Evolutionary conservation across 371 early-diverging fungal species (phyloP).

Genomic region (Mortierella sp.): DNA sequence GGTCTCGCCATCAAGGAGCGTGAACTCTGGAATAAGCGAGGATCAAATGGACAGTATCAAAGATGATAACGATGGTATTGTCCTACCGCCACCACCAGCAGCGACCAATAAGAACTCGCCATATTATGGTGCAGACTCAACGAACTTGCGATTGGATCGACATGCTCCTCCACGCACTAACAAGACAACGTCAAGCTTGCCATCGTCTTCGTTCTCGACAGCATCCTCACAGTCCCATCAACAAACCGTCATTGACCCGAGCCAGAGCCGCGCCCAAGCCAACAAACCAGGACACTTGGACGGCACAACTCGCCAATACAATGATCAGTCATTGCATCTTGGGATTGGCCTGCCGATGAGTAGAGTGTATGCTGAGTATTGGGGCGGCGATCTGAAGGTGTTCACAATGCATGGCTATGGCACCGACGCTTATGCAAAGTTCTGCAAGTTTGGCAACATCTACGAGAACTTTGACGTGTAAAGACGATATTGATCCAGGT

Average conservation of each 20-base stretch:
- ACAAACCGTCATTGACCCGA: conserved; percentile 30
- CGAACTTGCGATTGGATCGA: conserved; percentile 25
- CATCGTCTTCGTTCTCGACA: conserved; percentile 11
- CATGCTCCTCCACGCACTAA: conserved; percentile 21
- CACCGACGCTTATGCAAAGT: conserved; percentile 86
- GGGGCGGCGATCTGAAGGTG: conserved; percentile 82
- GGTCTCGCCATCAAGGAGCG: conserved; percentile 30
- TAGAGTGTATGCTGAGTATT: conserved; percentile 86
- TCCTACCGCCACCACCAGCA: conserved; percentile 40
- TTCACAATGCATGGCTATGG: conserved; percentile 87
- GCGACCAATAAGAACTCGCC: conserved; percentile 10
- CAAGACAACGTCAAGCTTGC: conserved; percentile 2
- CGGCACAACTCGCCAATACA: conserved; percentile 5
- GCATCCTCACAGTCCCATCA: conserved; percentile 6
- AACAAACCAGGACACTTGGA: conserved; percentile 25
- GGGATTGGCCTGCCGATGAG: conserved; percentile 92
- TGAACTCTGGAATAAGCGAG: conserved; percentile 6
- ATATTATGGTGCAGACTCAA: conserved; percentile 14
- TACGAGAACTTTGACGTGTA: conserved; percentile 67
- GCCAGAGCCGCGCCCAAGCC: conserved; percentile 1
- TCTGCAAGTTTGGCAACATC: conserved; percentile 75
- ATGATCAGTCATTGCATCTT: conserved; percentile 59
- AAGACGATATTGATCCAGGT: not conserved
- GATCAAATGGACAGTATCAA: not conserved
- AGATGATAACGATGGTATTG: conserved; percentile 10